Percentiles rank a stretch among this genome's conserved stretches.
phyloP scores from a whole-genome alignment of 768 basidiomycete genomes.

The Leccinum subtestaceum region DNA sequence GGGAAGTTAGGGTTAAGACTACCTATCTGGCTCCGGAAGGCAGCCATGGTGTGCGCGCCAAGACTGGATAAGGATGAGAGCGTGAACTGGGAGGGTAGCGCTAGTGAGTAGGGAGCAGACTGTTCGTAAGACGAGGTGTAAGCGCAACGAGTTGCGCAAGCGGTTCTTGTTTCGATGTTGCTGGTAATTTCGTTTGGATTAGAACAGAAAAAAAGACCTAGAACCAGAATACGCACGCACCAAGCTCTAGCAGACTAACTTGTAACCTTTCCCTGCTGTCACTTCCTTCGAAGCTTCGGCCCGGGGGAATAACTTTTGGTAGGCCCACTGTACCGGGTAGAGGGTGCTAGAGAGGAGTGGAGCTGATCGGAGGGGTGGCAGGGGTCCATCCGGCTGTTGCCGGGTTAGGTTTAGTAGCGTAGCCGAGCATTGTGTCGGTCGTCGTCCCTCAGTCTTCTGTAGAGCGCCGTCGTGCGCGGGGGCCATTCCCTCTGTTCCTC shows the following conservation, averaged over 20 bases:
- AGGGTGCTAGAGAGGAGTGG: too few relatives aligned
- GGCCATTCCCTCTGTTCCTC: too few relatives aligned
- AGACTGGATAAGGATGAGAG: slow-evolving; percentile 14
- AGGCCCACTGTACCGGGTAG: slow-evolving; percentile 37
- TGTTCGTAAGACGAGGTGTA: slow-evolving; percentile 44
- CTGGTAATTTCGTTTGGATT: neutral
- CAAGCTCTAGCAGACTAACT: slow-evolving; percentile 57
- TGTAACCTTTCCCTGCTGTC: slow-evolving; percentile 53
- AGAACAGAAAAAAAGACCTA: too few relatives aligned
- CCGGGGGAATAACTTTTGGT: slow-evolving; percentile 59
- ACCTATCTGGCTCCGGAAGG: neutral
- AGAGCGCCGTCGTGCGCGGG: too few relatives aligned
- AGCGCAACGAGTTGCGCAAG: neutral
- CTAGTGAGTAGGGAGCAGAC: too few relatives aligned
- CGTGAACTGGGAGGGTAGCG: slow-evolving; percentile 39
- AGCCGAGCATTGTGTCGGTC: too few relatives aligned
- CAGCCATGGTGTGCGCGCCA: neutral
- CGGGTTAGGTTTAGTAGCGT: too few relatives aligned
- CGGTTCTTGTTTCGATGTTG: too few relatives aligned
- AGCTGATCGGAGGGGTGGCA: too few relatives aligned
- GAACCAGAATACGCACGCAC: slow-evolving; percentile 28
- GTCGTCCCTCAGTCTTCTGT: too few relatives aligned
- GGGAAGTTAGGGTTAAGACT: too few relatives aligned
- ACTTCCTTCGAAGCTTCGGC: slow-evolving; percentile 38
- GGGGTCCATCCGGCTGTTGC: too few relatives aligned